Percentiles rank a stretch among this genome's conserved stretches.
phyloP scores from a whole-genome alignment of 2,329 filamentous ascomycete genomes.

The Tolypocladium guangdongense region DNA sequence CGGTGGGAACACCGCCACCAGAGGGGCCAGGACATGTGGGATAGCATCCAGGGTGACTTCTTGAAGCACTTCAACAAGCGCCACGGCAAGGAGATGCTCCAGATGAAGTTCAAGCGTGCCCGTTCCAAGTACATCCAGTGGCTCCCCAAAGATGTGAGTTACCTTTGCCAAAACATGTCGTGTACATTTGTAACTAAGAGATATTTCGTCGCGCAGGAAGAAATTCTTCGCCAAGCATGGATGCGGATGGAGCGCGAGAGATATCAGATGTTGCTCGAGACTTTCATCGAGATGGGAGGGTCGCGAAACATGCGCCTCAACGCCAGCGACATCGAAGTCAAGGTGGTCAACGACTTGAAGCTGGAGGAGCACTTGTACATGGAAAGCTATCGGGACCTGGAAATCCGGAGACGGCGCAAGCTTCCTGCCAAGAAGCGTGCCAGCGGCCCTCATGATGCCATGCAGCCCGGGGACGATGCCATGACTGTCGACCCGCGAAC shows the following conservation, averaged over 20 bases:
- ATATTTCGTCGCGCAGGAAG: constrained; percentile 18
- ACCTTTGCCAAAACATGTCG: background rate
- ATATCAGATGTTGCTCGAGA: constrained; percentile 29
- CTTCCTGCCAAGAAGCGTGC: constrained; percentile 19
- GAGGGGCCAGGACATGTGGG: constrained; percentile 50
- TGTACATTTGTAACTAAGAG: background rate
- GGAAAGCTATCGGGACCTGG: constrained; percentile 25
- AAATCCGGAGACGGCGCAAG: constrained; percentile 29
- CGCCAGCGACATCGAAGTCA: constrained; percentile 36
- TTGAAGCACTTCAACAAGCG: constrained; percentile 20
- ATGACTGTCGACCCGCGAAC: constrained; percentile 22
- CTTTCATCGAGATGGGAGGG: constrained; percentile 39
- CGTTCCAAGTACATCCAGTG: constrained; percentile 38
- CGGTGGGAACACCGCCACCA: constrained; percentile 31
- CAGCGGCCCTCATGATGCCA: constrained; percentile 16
- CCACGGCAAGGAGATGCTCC: constrained; percentile 37
- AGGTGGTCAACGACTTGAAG: constrained; percentile 33
- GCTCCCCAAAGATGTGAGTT: constrained; percentile 38
- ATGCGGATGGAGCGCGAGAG: constrained; percentile 29
- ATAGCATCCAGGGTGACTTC: constrained; percentile 36
- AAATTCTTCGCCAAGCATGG: constrained; percentile 29
- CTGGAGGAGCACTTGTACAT: constrained; percentile 27
- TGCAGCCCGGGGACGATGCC: constrained; percentile 29
- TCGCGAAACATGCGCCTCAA: constrained; percentile 38
- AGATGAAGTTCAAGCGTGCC: constrained; percentile 44